Evolutionary conservation across 257 asterid species (phyloP).

Genomic region (Craterostigma plantagineum): DNA sequence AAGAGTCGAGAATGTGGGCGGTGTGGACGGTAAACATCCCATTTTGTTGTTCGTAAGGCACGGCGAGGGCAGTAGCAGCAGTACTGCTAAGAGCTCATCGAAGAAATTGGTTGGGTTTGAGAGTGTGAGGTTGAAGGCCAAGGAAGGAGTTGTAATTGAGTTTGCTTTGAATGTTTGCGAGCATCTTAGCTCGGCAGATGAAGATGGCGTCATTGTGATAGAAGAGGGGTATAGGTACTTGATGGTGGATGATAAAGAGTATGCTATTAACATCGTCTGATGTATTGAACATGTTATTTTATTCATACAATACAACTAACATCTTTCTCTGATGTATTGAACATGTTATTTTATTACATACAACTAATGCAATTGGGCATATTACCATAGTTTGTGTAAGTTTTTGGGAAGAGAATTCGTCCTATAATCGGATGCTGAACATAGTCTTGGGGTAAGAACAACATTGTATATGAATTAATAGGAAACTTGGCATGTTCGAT

Average conservation of each 20-base stretch:
- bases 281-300: too few species aligned
- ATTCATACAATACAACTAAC: too few species aligned
- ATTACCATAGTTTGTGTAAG: too few species aligned
- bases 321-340: too few species aligned
- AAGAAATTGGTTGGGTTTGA: constrained; percentile 2
- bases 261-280: not conserved
- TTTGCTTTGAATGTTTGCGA: constrained; percentile 1
- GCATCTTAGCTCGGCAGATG: constrained; percentile 1
- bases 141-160: constrained; percentile 1
- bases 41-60: constrained; percentile 1
- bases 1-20: constrained; percentile 1
- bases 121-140: not conserved
- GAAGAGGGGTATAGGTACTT: constrained; percentile 2
- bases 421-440: too few species aligned
- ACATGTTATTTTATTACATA: too few species aligned
- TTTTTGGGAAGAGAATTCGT: too few species aligned
- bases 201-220: constrained; percentile 4
- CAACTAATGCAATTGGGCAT: too few species aligned
- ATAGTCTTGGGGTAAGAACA: too few species aligned
- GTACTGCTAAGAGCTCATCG: not conserved
- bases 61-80: not conserved
- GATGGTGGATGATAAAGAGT: constrained; percentile 1
- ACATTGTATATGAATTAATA: too few species aligned
- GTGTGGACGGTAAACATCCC: constrained; percentile 1
- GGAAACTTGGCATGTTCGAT: too few species aligned